phyloP scores from a whole-genome alignment of 495 filamentous ascomycete species.

The Parachaetomium inaequale region DNA sequence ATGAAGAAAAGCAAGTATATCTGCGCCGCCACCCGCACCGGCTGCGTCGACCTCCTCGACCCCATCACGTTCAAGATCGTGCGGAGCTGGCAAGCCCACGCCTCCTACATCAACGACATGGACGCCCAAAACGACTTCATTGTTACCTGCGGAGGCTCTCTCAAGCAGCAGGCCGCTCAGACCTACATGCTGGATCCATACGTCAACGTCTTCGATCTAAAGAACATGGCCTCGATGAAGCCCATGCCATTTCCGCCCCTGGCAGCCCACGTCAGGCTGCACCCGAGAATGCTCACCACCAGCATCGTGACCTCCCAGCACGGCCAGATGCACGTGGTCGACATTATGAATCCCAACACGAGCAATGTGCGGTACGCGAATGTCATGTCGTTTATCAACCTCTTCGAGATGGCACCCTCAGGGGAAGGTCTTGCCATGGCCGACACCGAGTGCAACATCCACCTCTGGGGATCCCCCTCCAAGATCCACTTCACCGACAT shows the following conservation, averaged over 20 bases:
- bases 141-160: slow-evolving; percentile 90
- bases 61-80: slow-evolving; percentile 68
- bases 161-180: slow-evolving; percentile 50
- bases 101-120: slow-evolving; percentile 85
- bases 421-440: slow-evolving; percentile 83
- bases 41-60: slow-evolving; percentile 81
- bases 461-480: slow-evolving; percentile 87
- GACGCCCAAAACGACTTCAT: slow-evolving; percentile 88
- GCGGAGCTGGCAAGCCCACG: slow-evolving; percentile 85
- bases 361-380: slow-evolving; percentile 86
- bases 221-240: slow-evolving; percentile 74
- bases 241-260: slow-evolving; percentile 90
- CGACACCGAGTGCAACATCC: slow-evolving; percentile 72
- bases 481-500: slow-evolving; percentile 89
- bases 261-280: slow-evolving; percentile 90
- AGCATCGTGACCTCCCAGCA: slow-evolving; percentile 84
- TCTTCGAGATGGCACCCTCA: slow-evolving; percentile 87
- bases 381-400: slow-evolving; percentile 56
- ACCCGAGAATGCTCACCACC: slow-evolving; percentile 89
- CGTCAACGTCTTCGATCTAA: slow-evolving; percentile 91
- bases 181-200: slow-evolving; percentile 75
- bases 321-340: slow-evolving; percentile 90
- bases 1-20: slow-evolving; percentile 90
- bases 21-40: slow-evolving; percentile 82
- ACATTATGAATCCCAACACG: slow-evolving; percentile 89